Evolutionary conservation across 2,329 filamentous ascomycete species (phyloP), one percentile per base, ranked within the genome.

Genomic region (Dactylellina parvicollis): DNA sequence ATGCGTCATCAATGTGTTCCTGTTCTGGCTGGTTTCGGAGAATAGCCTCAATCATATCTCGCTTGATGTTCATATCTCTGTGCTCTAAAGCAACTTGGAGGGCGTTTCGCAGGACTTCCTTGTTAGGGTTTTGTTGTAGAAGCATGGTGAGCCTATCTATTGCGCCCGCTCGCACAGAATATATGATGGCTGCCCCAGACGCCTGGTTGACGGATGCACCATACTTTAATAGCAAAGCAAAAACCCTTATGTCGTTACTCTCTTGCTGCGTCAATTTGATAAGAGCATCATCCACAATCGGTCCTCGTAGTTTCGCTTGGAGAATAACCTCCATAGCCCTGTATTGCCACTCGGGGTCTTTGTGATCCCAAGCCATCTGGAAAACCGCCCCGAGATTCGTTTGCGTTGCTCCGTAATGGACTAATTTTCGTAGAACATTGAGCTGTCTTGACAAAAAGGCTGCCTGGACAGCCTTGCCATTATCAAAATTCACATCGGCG

Each of bases 201-300:
- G 60, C 60, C 16, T 73, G 61, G 30, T 73, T 66, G 24, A 73
- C 69, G 1, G 69, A 73, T 26, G 69, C 69, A 7, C 61, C 55
- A 14, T 73, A 49, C 24, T 73, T 59, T 10, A 73, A 26, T 10
- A 73, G 54, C 4, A 73, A 30, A 2, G 47, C 24, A n/a, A 66
- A 66, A 2, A 61, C 49, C 9, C 60, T 26, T 22, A 61, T 24
- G 20, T 66, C 60, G 24, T 40, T 73, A 22, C 32, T 30, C 22
- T 66, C 46, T 18, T 73, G 60, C 32, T 73, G 69, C 30, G 55
- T 28, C 16, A 66, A 20, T 3, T 66, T 73, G 9, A 73, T 73
- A 18, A 73, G 60, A 3, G 69, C 60, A 16, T 52, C 54, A 28
- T 73, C 60, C 4, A 73, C 38, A 32, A 66, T 49, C 1, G 69